Evolutionary conservation across 345 rosid genomes (phyloP).

Genomic region (Euphorbia peplus): DNA sequence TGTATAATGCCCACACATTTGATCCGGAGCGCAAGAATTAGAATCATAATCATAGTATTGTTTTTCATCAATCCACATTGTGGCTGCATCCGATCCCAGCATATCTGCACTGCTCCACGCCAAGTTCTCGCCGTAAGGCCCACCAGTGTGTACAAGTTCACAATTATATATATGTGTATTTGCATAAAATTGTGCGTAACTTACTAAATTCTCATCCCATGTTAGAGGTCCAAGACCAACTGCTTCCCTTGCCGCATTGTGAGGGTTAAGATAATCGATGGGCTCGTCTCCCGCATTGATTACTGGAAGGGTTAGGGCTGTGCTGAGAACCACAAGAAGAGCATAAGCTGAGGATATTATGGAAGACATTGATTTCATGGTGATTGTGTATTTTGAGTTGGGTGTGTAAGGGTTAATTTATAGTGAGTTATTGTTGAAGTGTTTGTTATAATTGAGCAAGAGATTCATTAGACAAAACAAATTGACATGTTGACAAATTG

Average conservation of each 20-base stretch:
- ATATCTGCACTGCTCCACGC: conserved; percentile 25
- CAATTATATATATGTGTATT: conserved; percentile 25
- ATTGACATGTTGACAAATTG: no score
- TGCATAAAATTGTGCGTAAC: conserved; percentile 35
- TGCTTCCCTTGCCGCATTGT: conserved; percentile 29
- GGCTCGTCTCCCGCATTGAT: conserved; percentile 19
- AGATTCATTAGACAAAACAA: no score
- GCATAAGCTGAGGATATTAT: neutral
- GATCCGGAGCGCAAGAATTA: conserved; percentile 47
- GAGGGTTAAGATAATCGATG: conserved; percentile 26
- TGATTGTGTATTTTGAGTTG: neutral
- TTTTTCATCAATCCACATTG: conserved; percentile 55
- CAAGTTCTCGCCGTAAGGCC: conserved; percentile 39
- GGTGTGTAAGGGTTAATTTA: no score
- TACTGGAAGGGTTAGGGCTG: neutral
- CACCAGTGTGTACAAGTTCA: conserved; percentile 33
- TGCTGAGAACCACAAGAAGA: neutral
- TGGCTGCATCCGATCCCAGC: conserved; percentile 38
- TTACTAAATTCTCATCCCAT: conserved; percentile 38
- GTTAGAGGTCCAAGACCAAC: conserved; percentile 27
- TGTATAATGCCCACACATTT: conserved; percentile 64
- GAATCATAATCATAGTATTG: conserved; percentile 41
- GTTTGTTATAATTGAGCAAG: no score
- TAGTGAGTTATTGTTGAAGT: no score
- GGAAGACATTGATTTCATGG: neutral